A percentile compares a stretch with the other conserved stretches of the same genome.
These are phyloP conservation scores for Colletotrichum abscissum DNA, from an alignment of 2,329 filamentous ascomycete species.

Conservation along the genomic window DNA sequence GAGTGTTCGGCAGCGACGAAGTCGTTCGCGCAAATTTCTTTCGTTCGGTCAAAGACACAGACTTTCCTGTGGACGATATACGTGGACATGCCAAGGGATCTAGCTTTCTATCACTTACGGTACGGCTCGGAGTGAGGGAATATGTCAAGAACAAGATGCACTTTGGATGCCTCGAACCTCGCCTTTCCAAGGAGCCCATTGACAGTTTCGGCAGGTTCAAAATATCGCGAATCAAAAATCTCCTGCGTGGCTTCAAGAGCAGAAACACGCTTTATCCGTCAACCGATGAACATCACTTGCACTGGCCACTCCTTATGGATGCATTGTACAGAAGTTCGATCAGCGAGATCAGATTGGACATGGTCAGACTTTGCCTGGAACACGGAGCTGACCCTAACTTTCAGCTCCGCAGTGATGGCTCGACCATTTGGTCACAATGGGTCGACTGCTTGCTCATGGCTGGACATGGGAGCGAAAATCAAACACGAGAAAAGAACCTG, in stretches of 20 bases:
- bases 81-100: no score
- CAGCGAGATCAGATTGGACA: not conserved
- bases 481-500: no score
- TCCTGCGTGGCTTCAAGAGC: not conserved
- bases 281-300: not conserved
- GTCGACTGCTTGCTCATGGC: no score
- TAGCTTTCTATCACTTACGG: not conserved
- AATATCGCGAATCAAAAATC: not conserved
- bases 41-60: no score
- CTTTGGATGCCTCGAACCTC: not conserved
- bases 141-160: not conserved
- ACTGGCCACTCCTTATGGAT: not conserved
- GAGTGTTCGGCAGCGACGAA: no score
- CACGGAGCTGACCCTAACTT: not conserved
- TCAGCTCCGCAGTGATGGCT: not conserved
- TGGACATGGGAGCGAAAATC: no score
- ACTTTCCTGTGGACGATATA: no score
- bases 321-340: rapidly evolving
- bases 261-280: no score
- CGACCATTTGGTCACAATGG: not conserved
- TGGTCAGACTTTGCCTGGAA: not conserved
- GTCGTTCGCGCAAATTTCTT: not conserved
- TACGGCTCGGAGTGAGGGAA: not conserved
- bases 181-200: no score
- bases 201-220: not conserved